These are phyloP conservation scores for Zasmidium cellare DNA, from an alignment of 2,329 filamentous ascomycete genomes.

Conservation along the genomic window DNA sequence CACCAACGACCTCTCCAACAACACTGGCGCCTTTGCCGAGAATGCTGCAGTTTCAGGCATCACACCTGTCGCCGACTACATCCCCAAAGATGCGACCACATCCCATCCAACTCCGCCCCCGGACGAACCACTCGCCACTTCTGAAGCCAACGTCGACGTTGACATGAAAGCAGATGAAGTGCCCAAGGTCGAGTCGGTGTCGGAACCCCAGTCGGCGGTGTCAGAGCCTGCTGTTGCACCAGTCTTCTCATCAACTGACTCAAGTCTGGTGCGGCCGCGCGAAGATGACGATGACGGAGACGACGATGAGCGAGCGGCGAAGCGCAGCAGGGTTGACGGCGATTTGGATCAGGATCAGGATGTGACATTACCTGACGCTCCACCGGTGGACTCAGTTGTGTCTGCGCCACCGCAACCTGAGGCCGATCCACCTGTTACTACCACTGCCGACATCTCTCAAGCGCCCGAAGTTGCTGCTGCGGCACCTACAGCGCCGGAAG, in stretches of 20 bases:
- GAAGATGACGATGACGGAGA: slow-evolving; percentile 71
- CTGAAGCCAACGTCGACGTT: slow-evolving; percentile 27
- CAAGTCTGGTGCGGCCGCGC: slow-evolving; percentile 64
- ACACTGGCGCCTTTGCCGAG: slow-evolving; percentile 24
- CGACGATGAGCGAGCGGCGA: slow-evolving; percentile 66
- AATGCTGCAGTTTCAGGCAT: slow-evolving; percentile 36
- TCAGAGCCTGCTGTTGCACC: slow-evolving; percentile 10
- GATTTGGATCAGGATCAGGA: slow-evolving; percentile 5
- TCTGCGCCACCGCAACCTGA: background rate
- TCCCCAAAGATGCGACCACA: slow-evolving; percentile 42
- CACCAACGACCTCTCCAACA: slow-evolving; percentile 20
- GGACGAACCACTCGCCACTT: slow-evolving; percentile 39
- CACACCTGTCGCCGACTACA: slow-evolving; percentile 43
- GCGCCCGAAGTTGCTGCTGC: background rate
- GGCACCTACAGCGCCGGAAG: background rate
- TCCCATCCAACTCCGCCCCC: slow-evolving; percentile 45
- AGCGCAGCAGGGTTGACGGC: slow-evolving; percentile 73
- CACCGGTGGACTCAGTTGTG: slow-evolving; percentile 1
- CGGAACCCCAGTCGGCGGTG: slow-evolving; percentile 16
- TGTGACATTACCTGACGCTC: slow-evolving; percentile 9
- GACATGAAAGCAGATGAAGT: slow-evolving; percentile 15
- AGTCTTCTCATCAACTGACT: slow-evolving; percentile 48
- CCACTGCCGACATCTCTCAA: background rate
- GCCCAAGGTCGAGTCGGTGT: slow-evolving; percentile 6
- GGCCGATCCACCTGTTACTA: background rate